Percentiles rank a stretch among this genome's conserved stretches.
These are phyloP conservation scores for Rugosomyces carneus DNA, from an alignment of 1,284 basidiomycete species.

Conservation along the genomic window DNA sequence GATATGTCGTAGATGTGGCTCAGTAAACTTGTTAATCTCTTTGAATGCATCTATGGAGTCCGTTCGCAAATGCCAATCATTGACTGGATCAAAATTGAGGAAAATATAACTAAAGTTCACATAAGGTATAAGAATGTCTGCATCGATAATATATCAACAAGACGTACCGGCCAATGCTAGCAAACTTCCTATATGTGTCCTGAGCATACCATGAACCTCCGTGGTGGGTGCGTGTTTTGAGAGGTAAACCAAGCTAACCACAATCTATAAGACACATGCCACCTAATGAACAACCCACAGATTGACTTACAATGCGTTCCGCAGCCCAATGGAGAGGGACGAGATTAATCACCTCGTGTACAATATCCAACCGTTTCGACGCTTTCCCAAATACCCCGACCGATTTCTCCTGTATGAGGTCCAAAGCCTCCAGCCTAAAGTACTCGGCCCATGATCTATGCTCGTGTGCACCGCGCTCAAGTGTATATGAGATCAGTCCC, in stretches of 20 bases:
- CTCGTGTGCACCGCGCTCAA: background rate
- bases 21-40: slow-evolving; percentile 35
- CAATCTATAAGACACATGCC: background rate
- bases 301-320: slow-evolving; percentile 47
- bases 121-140: background rate
- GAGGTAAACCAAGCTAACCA: slow-evolving; percentile 45
- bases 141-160: slow-evolving; percentile 1
- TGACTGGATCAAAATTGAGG: slow-evolving; percentile 44
- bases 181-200: slow-evolving; percentile 45
- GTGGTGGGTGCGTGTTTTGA: slow-evolving; percentile 46
- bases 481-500: slow-evolving; percentile 2
- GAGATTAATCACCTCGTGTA: slow-evolving; percentile 66
- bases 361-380: slow-evolving; percentile 53
- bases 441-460: slow-evolving; percentile 24
- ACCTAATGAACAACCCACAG: background rate
- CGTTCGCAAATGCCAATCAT: slow-evolving; percentile 56
- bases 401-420: slow-evolving; percentile 34
- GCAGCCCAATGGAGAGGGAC: slow-evolving; percentile 63
- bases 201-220: slow-evolving; percentile 44
- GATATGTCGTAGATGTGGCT: slow-evolving; percentile 32
- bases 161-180: slow-evolving; percentile 48
- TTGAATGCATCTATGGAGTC: slow-evolving; percentile 35
- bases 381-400: slow-evolving; percentile 27
- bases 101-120: slow-evolving; percentile 50
- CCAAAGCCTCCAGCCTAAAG: slow-evolving; percentile 32